Percentiles rank a stretch among this genome's conserved stretches.
These are phyloP conservation scores for Rhodotorula mucilaginosa DNA, from an alignment of 1,284 basidiomycete genomes.

Conservation along the genomic window DNA sequence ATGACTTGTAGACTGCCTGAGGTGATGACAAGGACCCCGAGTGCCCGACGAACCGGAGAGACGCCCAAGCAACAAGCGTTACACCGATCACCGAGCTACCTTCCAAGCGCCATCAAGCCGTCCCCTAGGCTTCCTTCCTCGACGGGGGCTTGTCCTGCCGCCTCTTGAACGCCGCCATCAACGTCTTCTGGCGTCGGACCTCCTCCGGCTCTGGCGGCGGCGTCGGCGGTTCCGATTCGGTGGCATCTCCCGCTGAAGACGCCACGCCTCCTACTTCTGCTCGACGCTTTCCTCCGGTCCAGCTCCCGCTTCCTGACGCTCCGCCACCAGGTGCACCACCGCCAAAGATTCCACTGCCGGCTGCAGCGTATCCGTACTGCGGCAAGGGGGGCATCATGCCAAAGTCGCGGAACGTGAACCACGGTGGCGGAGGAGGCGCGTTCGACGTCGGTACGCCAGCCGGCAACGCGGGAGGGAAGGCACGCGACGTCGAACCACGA, in stretches of 20 bases:
- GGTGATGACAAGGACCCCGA: background rate
- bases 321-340: background rate
- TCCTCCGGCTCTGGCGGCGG: conserved; percentile 8
- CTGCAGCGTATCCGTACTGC: background rate
- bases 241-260: background rate
- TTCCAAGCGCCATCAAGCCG: background rate
- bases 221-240: too few relatives aligned
- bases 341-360: conserved; percentile 4
- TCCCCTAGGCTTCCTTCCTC: too few relatives aligned
- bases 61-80: background rate
- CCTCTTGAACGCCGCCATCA: conserved; percentile 1
- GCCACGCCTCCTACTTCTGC: too few relatives aligned
- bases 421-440: background rate
- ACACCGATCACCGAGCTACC: background rate
- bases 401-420: background rate
- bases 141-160: background rate
- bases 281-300: conserved; percentile 5
- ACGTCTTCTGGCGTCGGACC: background rate
- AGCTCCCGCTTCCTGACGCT: background rate
- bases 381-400: background rate
- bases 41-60: too few relatives aligned
- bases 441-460: background rate
- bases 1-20: conserved; percentile 14
- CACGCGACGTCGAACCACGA: too few relatives aligned
- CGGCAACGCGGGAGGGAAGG: background rate